Base-by-base conservation (phyloP, 202 grass and related monocot species). In the Alloteropsis angusta region DNA sequence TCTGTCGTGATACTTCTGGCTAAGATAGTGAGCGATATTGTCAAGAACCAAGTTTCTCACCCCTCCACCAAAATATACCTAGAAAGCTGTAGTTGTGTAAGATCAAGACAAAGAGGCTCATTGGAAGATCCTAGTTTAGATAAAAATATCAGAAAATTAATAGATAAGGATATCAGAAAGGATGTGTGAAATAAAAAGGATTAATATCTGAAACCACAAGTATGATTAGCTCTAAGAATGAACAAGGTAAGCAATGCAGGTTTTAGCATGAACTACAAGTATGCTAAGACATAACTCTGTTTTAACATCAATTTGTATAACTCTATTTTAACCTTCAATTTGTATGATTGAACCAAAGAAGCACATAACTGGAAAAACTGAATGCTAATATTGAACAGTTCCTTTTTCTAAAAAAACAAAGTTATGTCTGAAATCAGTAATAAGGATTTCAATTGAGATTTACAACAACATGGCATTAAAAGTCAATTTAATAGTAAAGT, bases 1-100 rank as follows among this genome's bases (percentile, higher is more conserved):
- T 88, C 91, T 92, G 39, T 75, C 85, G 67, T 88, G 91, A 88
- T 92, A 98, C 75, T 92, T 98, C 69, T 89, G 74, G 87, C 89
- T 98, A 41, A 94, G 19, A 75, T 37, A 88, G 80, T 94, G 89
- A 67, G 85, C 92, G 76, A 94, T 80, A 56, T 81, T 90, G 63
- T 98, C 92, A 55, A 95, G 83, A 64, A 98, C 46, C 87, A 93
- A 85, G 71, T 95, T 98, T 68, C 78, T 87, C 63, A 85, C 69
- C 2, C 89, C 89, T 64, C 92, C 89, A 82, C 86, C 46, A 19
- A 93, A 90, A 87, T 83, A 98, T 68, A 98, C 83, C 95, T 93
- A 92, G 43, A 91, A 85, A 87, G 39, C 80, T 89, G 85, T 94
- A 87, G 83, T 82, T 45, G 69, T 12, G 8, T 87, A 87, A 87